Evolutionary conservation across 306 rosid species (phyloP).

Genomic region (Fragaria vesca): DNA sequence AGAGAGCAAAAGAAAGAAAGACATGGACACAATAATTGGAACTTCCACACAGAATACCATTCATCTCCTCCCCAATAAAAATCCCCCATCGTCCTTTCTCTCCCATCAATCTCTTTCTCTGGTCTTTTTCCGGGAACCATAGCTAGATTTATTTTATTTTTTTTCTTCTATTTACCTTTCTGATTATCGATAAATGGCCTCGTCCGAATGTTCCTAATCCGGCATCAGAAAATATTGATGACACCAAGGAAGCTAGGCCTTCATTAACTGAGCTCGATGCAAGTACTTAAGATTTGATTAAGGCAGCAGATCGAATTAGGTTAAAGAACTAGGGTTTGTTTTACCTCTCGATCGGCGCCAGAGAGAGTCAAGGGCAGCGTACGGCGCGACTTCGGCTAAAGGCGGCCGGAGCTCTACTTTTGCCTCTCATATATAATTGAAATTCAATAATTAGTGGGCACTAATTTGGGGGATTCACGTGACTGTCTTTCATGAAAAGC

Average conservation of each 20-base stretch:
- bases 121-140: neutral
- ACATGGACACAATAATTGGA: conserved; percentile 39
- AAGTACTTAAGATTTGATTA: neutral
- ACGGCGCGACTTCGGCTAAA: conserved; percentile 34
- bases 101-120: neutral
- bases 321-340: neutral
- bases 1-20: conserved; percentile 42
- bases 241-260: neutral
- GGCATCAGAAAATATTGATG: neutral
- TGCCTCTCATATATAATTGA: neutral
- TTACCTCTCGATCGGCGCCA: no score
- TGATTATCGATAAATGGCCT: neutral
- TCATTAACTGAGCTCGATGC: neutral
- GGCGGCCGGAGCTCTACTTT: conserved; percentile 39
- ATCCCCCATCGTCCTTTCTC: neutral
- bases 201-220: neutral
- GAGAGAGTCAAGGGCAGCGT: conserved; percentile 32
- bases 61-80: conserved; percentile 17
- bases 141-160: neutral
- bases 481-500: conserved; percentile 25
- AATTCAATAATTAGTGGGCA: conserved; percentile 48
- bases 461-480: conserved; percentile 49
- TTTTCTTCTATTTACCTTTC: neutral
- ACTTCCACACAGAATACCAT: conserved; percentile 21
- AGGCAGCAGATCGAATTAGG: neutral